Base-by-base conservation (phyloP, 441 rosid genomes). In the Erodium trifolium region DNA sequence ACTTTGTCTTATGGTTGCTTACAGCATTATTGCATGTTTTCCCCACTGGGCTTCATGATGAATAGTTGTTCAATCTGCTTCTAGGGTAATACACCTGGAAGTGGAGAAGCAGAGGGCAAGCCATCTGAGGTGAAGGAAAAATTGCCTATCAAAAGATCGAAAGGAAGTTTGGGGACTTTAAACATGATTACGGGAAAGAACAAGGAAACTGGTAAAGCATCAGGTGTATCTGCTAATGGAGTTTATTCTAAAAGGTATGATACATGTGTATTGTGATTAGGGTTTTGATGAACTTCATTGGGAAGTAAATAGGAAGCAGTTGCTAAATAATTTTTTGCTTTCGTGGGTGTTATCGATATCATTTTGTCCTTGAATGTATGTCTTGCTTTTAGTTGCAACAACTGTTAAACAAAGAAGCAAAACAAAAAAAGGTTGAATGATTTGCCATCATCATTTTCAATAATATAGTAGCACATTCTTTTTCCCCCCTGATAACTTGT, bases 121-220 rank as follows among this genome's bases (percentile, higher is more conserved):
- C 88, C 85, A 70, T 72, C 96, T 79, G 96, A 93, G 19, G 86
- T 47, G 66, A 93, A 91, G 82, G 99, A 93, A 79, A 93, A 93
- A 70, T 80, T 91, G 78, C 96, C 97, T 63, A 88, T 91, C 71
- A 91, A 93, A 87, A 88, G 97, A 82, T 93, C 99, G 5, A 91
- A 89, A 86, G 99, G 95, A 79, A 91, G 97, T 78, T 83, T 93
- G 82, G 97, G 97, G 73, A 93, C 93, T 79, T 82, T 91, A 81
- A 93, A 85, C 78, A 85, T 87, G 92, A 87, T 91, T 68, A 89
- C 88, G 1, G 93, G 96, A 73, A 93, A 87, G 82, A 83, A 77
- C 80, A 84, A 78, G 69, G 97, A 87, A 63, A 67, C 45, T 72
- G 93, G 83, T 63, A 91, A 88, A 88, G 68, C 83, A 67, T 83